Evolutionary conservation across 441 rosid species (phyloP).

Genomic region (Euphorbia schlechtendalii): DNA sequence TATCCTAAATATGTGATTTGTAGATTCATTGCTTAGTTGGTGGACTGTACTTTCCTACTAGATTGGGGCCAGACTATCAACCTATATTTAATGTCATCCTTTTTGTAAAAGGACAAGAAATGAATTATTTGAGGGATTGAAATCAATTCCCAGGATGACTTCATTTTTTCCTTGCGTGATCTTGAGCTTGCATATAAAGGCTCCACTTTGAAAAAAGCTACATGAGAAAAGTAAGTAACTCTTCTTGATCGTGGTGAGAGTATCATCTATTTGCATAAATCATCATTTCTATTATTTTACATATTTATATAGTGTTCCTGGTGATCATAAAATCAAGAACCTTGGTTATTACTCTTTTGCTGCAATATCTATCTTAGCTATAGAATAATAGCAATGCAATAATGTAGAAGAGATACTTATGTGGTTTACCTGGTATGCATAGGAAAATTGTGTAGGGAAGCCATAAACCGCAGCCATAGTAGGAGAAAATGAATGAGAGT

Average conservation of each 20-base stretch:
- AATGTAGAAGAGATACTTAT: constrained; percentile 7
- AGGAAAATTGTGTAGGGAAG: constrained; percentile 22
- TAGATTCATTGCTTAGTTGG: constrained; percentile 40
- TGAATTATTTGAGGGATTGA: neutral
- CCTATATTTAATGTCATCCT: constrained; percentile 32
- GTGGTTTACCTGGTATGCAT: constrained; percentile 34
- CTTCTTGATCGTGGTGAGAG: constrained; percentile 9
- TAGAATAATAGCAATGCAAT: neutral
- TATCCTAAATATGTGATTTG: constrained; percentile 19
- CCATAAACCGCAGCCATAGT: constrained; percentile 35
- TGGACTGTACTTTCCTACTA: constrained; percentile 49
- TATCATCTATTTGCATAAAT: neutral
- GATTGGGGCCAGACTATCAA: constrained; percentile 60
- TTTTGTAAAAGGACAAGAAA: constrained; percentile 2
- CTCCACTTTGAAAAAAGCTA: constrained; percentile 38
- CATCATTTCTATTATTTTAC: neutral
- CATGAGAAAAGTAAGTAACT: constrained; percentile 6
- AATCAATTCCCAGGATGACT: constrained; percentile 41
- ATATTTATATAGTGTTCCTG: neutral
- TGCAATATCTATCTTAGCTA: neutral
- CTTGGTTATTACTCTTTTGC: neutral
- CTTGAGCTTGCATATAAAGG: constrained; percentile 24
- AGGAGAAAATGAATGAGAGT: constrained; percentile 32
- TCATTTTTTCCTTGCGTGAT: constrained; percentile 20
- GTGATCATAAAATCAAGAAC: neutral